phyloP scores from a whole-genome alignment of 441 rosid species.

The Theobroma grandiflorum region DNA sequence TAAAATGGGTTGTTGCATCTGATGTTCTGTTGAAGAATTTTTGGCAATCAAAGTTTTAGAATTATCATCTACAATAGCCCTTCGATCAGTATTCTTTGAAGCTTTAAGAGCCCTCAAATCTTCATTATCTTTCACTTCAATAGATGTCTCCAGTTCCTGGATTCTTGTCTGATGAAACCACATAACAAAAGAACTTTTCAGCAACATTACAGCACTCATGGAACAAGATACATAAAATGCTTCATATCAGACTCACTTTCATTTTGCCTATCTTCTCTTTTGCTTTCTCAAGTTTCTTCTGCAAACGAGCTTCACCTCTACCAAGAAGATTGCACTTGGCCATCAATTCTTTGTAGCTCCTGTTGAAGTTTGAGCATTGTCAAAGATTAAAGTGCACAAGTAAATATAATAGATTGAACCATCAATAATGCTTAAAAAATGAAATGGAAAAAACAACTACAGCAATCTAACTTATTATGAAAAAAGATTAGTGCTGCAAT shows the following conservation, averaged over 20 bases:
- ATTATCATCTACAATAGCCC: constrained; percentile 21
- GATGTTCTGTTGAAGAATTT: constrained; percentile 34
- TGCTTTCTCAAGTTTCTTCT: constrained; percentile 76
- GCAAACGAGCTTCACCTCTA: constrained; percentile 77
- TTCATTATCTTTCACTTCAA: constrained; percentile 71
- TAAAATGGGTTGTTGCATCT: constrained; percentile 24
- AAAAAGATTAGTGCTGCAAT: neutral
- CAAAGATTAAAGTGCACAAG: neutral
- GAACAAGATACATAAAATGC: constrained; percentile 11
- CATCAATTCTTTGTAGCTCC: constrained; percentile 90
- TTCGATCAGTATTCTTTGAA: constrained; percentile 41
- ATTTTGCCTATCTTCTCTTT: constrained; percentile 65
- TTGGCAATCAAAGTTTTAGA: constrained; percentile 32
- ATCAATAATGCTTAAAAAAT: neutral
- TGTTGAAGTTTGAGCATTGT: constrained; percentile 32
- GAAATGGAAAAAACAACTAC: neutral
- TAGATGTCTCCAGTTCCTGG: constrained; percentile 66
- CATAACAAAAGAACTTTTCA: constrained; percentile 20
- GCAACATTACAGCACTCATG: neutral
- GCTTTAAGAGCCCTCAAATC: constrained; percentile 64
- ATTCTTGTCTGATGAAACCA: constrained; percentile 56
- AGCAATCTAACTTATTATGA: neutral
- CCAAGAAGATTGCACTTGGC: constrained; percentile 89
- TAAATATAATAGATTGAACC: neutral
- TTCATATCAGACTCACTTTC: constrained; percentile 52